phyloP scores from a whole-genome alignment of 306 rosid genomes.

The Myrica gale region DNA sequence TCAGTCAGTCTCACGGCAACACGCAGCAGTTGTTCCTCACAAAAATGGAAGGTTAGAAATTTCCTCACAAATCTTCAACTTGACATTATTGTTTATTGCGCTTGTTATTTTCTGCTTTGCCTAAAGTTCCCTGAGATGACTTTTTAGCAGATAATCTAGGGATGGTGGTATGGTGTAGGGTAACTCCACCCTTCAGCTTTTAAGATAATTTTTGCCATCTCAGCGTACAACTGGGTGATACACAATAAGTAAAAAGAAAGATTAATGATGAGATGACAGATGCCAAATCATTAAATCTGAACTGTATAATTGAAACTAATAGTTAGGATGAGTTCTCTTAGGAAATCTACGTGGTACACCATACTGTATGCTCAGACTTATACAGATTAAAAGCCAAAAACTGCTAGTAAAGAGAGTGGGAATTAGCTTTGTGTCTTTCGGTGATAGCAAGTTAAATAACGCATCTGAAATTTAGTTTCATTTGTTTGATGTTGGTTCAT shows the following conservation, averaged over 20 bases:
- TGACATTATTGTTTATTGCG: slow-evolving; percentile 15
- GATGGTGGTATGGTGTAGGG: no score
- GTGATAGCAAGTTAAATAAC: neutral
- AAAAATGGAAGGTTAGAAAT: slow-evolving; percentile 81
- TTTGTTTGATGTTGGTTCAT: neutral
- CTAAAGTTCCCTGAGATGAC: neutral
- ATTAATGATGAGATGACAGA: no score
- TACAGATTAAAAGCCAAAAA: neutral
- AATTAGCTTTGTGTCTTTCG: neutral
- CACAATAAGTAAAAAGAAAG: no score
- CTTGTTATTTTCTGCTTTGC: slow-evolving; percentile 10
- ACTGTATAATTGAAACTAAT: no score
- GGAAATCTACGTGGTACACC: no score
- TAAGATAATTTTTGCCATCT: no score
- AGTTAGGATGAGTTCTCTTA: no score
- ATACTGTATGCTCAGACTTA: neutral
- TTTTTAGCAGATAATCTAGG: no score
- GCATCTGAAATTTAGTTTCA: neutral
- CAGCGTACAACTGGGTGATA: no score
- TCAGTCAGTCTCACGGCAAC: slow-evolving; percentile 96
- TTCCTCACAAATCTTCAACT: slow-evolving; percentile 5
- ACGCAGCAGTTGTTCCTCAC: slow-evolving; percentile 95
- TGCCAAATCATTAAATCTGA: no score
- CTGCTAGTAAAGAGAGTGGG: neutral
- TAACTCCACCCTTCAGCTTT: no score